Percentiles rank a stretch among this genome's conserved stretches.
Evolutionary conservation across 805 yeast genomes (phyloP).

Genomic region (Metschnikowia cerradonensis): DNA sequence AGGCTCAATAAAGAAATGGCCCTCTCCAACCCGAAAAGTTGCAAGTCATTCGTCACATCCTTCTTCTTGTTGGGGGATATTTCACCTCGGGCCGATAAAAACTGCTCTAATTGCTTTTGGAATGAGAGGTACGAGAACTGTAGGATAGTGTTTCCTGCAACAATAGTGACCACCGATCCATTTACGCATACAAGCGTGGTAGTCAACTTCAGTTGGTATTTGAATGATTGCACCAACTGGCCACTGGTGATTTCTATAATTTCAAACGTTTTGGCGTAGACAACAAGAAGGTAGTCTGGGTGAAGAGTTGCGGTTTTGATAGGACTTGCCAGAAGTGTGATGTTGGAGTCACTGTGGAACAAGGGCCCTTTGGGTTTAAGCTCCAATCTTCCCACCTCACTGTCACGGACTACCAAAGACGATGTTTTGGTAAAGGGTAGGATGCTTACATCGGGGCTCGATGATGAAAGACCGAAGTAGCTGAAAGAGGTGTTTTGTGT

Average conservation of each 20-base stretch:
- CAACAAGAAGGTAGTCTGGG: constrained; percentile 32
- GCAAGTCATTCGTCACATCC: constrained; percentile 28
- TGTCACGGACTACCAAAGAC: constrained; percentile 31
- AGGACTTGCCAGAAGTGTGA: constrained; percentile 27
- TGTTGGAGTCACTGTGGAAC: constrained; percentile 15
- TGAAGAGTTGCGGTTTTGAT: constrained; percentile 22
- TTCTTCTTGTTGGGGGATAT: constrained; percentile 12
- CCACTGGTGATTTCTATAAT: constrained; percentile 34
- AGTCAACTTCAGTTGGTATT: constrained; percentile 29
- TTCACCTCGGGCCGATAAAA: constrained; percentile 20
- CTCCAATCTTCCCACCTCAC: constrained; percentile 23
- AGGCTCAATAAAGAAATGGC: constrained; percentile 30
- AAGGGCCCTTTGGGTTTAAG: constrained; percentile 6
- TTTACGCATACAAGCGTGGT: constrained; percentile 18
- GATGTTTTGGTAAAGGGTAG: constrained; percentile 11
- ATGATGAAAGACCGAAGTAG: constrained; percentile 35
- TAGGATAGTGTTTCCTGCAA: constrained; percentile 28
- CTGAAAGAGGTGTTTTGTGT: constrained; percentile 29
- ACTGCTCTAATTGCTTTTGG: constrained; percentile 37
- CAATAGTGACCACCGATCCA: constrained; percentile 14
- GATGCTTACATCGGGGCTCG: constrained; percentile 27
- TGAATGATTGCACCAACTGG: constrained; percentile 30
- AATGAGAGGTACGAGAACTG: constrained; percentile 27
- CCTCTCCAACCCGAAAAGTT: constrained; percentile 30
- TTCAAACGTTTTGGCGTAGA: constrained; percentile 32